Evolutionary conservation across 495 filamentous ascomycete genomes (phyloP).

Genomic region (Apiosordaria backusii): DNA sequence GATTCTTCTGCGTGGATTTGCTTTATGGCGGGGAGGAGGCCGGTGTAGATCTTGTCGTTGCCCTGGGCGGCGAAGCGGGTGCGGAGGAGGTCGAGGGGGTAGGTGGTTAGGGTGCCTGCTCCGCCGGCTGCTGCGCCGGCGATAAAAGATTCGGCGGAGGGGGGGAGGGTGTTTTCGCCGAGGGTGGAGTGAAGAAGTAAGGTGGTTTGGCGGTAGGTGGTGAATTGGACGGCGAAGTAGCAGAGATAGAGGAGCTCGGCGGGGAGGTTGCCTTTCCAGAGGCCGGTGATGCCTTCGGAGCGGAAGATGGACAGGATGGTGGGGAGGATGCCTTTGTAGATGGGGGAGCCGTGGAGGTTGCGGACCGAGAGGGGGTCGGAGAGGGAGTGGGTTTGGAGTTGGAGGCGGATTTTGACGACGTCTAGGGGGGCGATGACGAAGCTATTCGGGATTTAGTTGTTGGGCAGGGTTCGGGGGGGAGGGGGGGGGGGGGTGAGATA

Average conservation of each 20-base stretch:
- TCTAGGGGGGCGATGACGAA: conserved; percentile 92
- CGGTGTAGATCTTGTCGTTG: conserved; percentile 71
- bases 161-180: conserved; percentile 39
- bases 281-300: conserved; percentile 76
- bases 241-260: conserved; percentile 90
- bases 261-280: conserved; percentile 98
- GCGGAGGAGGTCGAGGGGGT: conserved; percentile 88
- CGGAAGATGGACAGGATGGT: conserved; percentile 72
- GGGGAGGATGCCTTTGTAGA: conserved; percentile 74
- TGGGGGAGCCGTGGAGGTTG: conserved; percentile 52
- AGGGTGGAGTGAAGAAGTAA: conserved; percentile 50
- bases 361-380: conserved; percentile 58
- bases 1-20: conserved; percentile 80
- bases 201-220: conserved; percentile 72
- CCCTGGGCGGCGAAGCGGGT: conserved; percentile 96
- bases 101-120: conserved; percentile 76
- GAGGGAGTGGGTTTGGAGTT: conserved; percentile 80
- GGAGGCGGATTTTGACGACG: conserved; percentile 94
- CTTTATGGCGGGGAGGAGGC: conserved; percentile 59
- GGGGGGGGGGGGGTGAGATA: background rate
- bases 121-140: conserved; percentile 78
- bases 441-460: conserved; percentile 37
- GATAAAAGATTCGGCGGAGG: conserved; percentile 65
- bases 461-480: background rate
- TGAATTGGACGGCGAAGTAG: conserved; percentile 88